Evolutionary conservation across 352 stramenopile genomes (phyloP).

Genomic region (Peronospora farinosa): DNA sequence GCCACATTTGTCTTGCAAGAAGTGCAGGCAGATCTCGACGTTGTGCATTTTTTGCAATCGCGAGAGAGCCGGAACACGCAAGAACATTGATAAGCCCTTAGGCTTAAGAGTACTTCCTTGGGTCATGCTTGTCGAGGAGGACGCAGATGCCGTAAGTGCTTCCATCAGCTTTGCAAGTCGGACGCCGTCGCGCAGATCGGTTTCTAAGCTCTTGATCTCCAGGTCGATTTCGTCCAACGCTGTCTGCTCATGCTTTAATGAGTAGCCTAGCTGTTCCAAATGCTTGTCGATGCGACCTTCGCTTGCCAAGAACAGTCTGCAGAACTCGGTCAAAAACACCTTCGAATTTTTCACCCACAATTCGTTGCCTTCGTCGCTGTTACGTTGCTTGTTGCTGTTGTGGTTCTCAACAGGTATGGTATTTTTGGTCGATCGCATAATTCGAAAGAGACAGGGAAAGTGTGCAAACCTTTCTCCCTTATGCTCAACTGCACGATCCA

Average conservation of each 20-base stretch:
- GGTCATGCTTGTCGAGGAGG: conserved; percentile 1
- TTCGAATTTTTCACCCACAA: conserved; percentile 88
- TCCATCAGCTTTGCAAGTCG: conserved; percentile 91
- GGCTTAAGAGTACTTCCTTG: conserved; percentile 5
- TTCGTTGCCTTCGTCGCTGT: conserved; percentile 8
- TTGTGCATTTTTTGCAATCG: conserved; percentile 96
- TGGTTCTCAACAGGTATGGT: not conserved
- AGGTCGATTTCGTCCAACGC: conserved; percentile 94
- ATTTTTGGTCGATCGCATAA: conserved; percentile 20
- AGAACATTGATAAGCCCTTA: conserved; percentile 55
- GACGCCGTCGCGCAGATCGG: conserved; percentile 95
- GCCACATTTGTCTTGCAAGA: conserved; percentile 70
- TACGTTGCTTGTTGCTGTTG: conserved; percentile 6
- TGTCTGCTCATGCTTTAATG: conserved; percentile 86
- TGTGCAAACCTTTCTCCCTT: conserved; percentile 73
- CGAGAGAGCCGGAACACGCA: conserved; percentile 92
- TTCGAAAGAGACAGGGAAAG: conserved; percentile 88
- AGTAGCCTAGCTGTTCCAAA: conserved; percentile 83
- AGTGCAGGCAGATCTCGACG: conserved; percentile 87
- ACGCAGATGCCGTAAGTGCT: conserved; percentile 47
- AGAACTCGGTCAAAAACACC: conserved; percentile 89
- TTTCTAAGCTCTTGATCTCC: conserved; percentile 85
- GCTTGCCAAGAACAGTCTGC: conserved; percentile 86
- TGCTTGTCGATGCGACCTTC: conserved; percentile 95
- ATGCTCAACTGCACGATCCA: conserved; percentile 82